These are phyloP conservation scores for Aspergillus aculeatinus DNA, from an alignment of 2,329 filamentous ascomycete species.

Conservation along the genomic window DNA sequence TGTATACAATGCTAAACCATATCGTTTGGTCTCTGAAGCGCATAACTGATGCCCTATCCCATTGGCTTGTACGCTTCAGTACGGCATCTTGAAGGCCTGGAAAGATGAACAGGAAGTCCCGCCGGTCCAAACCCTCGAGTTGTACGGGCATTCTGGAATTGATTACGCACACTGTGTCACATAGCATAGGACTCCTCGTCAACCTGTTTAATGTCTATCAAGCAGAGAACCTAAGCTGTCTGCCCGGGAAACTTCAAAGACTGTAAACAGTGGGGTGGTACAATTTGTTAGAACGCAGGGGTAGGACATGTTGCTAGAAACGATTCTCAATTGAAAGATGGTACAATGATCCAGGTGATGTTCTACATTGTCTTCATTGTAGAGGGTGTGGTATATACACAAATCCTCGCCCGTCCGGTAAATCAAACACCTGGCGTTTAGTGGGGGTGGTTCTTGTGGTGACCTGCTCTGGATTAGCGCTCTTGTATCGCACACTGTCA, in stretches of 20 bases:
- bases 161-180: not conserved
- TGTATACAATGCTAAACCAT: no score
- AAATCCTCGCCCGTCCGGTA: constrained; percentile 27
- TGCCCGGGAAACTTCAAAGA: no score
- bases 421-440: constrained; percentile 51
- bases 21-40: no score
- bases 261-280: no score
- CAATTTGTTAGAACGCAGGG: no score
- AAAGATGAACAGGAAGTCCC: no score
- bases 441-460: constrained; percentile 99
- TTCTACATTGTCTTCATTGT: constrained; percentile 34
- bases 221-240: not conserved
- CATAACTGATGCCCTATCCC: no score
- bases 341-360: constrained; percentile 16
- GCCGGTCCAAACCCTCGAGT: no score
- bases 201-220: not conserved
- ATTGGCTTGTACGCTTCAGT: no score
- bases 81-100: no score
- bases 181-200: not conserved
- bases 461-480: constrained; percentile 58
- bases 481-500: not conserved
- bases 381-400: constrained; percentile 44
- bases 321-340: not conserved
- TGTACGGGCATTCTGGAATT: not conserved
- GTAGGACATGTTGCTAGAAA: not conserved